Evolutionary conservation across 371 early-diverging fungal species (phyloP).

Genomic region (Entomophthora muscae): DNA sequence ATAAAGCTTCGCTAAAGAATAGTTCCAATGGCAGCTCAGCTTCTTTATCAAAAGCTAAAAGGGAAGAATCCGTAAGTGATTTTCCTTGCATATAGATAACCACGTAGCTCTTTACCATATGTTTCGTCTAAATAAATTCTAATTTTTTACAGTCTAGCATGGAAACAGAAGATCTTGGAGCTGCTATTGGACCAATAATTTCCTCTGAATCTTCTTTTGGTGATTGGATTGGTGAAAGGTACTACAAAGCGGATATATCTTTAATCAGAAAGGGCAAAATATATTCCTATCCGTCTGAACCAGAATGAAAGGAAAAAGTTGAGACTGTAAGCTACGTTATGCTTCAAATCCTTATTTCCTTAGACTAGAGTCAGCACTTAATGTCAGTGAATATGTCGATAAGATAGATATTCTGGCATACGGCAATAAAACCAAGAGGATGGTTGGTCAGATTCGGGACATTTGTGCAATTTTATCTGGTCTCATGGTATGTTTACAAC

Average conservation of each 20-base stretch:
- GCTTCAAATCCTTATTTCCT: background rate
- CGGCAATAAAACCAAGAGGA: slow-evolving; percentile 69
- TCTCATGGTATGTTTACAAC: slow-evolving; percentile 41
- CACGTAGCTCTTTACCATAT: background rate
- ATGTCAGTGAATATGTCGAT: slow-evolving; percentile 70
- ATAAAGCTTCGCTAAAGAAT: background rate
- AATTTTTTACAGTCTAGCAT: slow-evolving; percentile 13
- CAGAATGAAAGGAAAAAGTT: slow-evolving; percentile 72
- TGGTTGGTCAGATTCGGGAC: slow-evolving; percentile 85
- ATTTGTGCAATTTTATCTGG: slow-evolving; percentile 87
- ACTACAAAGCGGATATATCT: background rate
- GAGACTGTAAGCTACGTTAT: slow-evolving; percentile 32
- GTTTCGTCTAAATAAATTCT: slow-evolving; percentile 1
- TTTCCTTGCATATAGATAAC: background rate
- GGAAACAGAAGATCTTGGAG: slow-evolving; percentile 13
- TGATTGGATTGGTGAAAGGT: slow-evolving; percentile 57
- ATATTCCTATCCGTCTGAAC: slow-evolving; percentile 79
- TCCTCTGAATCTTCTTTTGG: slow-evolving; percentile 27
- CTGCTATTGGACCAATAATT: slow-evolving; percentile 13
- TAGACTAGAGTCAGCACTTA: slow-evolving; percentile 74
- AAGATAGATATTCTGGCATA: slow-evolving; percentile 79
- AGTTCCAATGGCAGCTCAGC: background rate
- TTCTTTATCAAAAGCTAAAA: slow-evolving; percentile 8
- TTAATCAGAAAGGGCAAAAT: slow-evolving; percentile 36
- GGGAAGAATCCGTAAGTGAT: background rate